Base-by-base conservation (phyloP, 2,329 filamentous ascomycete species). In the Colletotrichum limetticola region DNA sequence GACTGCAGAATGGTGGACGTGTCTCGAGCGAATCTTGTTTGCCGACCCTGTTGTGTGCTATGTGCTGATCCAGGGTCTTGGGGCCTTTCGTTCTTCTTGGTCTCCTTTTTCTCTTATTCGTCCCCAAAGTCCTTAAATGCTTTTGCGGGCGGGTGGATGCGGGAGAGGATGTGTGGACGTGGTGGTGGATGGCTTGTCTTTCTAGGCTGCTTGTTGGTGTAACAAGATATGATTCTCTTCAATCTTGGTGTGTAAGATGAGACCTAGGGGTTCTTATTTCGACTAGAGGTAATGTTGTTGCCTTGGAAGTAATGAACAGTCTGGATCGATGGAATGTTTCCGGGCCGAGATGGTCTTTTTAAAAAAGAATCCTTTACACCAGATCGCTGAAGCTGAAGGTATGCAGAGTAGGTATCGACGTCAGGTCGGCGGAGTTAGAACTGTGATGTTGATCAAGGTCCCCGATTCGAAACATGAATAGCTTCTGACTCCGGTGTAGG, bases 1-100 rank as follows among this genome's bases (percentile, higher is more conserved):
- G 71, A 72, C 71, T 69, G 71, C 71, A 74, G 71, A 65, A 62
- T 14, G 14, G 16, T 1, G 12, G 57, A 59, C 63, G 68, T 71
- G 57, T 71, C 68, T 67, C 35, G 61, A 61, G 49, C 67, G 28
- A 37, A 28, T 61, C 35, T 32, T 28, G 55, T 35, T 32, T 56
- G 56, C 61, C 49, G 32, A 49, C 30, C 9, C n/a, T 60, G 66
- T 37, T 32, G 37, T 35, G 32, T 35, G 32, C 32, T 35, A 35
- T 35, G 32, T 66, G 46, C 28, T 60, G 55, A 69, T 37, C 35
- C 22, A 57, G 57, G 14, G 14, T 22, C 42, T 22, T 56, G 32
- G 35, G 49, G 53, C n/a, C 53, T 60, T 42, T 42, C 37, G 37
- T 42, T 46, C 55, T 56, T 59, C 35, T 55, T 52, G 62, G 37